Conservation (phyloP, 345 rosid genomes). For the Linum usitatissimum region DNA sequence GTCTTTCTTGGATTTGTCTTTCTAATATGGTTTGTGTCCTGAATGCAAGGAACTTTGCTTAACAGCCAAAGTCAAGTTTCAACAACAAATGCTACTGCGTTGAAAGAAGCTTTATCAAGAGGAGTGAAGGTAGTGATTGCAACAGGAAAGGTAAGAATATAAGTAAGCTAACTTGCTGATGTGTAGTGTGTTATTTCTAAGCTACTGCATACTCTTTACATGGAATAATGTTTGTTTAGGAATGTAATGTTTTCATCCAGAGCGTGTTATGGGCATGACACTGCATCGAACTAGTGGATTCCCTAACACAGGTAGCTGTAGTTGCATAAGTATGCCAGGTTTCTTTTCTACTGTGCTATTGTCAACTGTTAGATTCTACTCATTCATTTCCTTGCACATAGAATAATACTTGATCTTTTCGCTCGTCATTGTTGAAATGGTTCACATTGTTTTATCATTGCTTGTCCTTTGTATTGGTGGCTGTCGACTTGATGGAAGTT, state of each 20-base stretch:
- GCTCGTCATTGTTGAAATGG: background rate
- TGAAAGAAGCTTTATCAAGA: constrained; percentile 73
- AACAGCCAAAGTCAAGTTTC: constrained; percentile 73
- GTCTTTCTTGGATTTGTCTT: constrained; percentile 4
- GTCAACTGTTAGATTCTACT: background rate
- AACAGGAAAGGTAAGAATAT: constrained; percentile 68
- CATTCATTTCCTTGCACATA: background rate
- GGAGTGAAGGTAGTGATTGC: constrained; percentile 91
- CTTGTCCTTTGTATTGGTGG: no score
- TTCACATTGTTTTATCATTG: no score
- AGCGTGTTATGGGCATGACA: background rate
- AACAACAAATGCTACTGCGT: constrained; percentile 53
- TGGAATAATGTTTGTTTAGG: background rate
- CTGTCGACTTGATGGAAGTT: no score
- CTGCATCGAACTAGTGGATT: background rate
- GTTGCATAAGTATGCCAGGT: no score
- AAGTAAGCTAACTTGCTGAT: no score
- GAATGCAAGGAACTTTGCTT: constrained; percentile 60
- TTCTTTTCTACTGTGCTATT: no score
- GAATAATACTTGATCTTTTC: background rate
- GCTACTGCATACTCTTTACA: no score
- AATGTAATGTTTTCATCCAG: constrained; percentile 1
- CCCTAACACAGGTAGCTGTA: no score
- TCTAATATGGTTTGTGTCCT: constrained; percentile 12
- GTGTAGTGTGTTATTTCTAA: no score